These are phyloP conservation scores for Erodium texanum DNA, from an alignment of 441 rosid genomes.

Conservation along the genomic window DNA sequence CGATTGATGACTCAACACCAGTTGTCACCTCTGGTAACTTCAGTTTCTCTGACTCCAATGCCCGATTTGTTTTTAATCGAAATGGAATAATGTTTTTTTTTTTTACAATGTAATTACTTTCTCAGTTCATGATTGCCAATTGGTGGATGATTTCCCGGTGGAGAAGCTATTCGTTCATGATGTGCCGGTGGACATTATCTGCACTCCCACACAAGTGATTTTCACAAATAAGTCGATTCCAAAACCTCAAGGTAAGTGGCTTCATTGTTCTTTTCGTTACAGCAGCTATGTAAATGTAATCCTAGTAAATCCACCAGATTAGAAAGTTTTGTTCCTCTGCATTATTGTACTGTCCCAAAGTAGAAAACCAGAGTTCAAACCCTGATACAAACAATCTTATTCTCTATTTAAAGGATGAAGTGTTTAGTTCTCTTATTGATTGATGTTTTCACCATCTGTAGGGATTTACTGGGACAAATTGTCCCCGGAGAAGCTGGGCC, in stretches of 20 bases:
- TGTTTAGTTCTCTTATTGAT: too few relatives aligned
- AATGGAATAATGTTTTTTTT: not conserved
- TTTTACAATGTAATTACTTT: not conserved
- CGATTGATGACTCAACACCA: constrained; percentile 75
- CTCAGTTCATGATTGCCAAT: constrained; percentile 79
- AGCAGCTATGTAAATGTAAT: constrained; percentile 9
- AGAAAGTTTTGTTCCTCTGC: not conserved
- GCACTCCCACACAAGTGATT: constrained; percentile 59
- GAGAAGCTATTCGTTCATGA: constrained; percentile 80
- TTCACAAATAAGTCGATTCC: constrained; percentile 42
- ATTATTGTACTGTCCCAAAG: not conserved
- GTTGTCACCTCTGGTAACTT: constrained; percentile 59
- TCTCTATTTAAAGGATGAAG: too few relatives aligned
- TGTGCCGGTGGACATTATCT: constrained; percentile 81
- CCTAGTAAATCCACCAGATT: not conserved
- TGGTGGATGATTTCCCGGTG: constrained; percentile 65
- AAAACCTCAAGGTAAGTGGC: constrained; percentile 61
- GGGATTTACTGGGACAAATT: constrained; percentile 86
- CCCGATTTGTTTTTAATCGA: not conserved
- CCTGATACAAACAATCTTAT: too few relatives aligned
- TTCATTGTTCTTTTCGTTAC: too few relatives aligned
- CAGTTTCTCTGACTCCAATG: too few relatives aligned
- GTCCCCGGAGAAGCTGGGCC: constrained; percentile 71
- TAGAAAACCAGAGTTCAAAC: not conserved
- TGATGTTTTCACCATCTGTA: too few relatives aligned